Percentiles rank a stretch among this genome's conserved stretches.
These are phyloP conservation scores for Colletotrichum camelliae DNA, from an alignment of 2,329 filamentous ascomycete genomes.

Conservation along the genomic window DNA sequence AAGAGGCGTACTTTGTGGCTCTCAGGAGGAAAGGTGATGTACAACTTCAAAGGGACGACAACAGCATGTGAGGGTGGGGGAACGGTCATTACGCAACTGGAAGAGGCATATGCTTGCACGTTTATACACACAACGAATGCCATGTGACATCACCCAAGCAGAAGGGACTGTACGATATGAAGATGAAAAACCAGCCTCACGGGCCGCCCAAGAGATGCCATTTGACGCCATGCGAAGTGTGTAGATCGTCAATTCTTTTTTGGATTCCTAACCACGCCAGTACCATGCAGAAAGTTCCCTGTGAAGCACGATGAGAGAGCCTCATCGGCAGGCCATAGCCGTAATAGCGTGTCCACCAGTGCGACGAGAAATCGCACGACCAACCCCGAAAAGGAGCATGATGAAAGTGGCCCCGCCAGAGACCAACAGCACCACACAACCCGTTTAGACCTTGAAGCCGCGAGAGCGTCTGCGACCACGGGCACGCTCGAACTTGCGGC, in stretches of 20 bases:
- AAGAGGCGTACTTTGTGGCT: slow-evolving; percentile 86
- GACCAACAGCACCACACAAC: slow-evolving; percentile 3
- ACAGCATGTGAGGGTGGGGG: neutral
- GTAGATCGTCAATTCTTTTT: slow-evolving; percentile 22
- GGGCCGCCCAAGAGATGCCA: slow-evolving; percentile 9
- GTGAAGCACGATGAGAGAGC: slow-evolving; percentile 27
- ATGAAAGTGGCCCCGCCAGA: neutral
- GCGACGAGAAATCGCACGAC: slow-evolving; percentile 3
- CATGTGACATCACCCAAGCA: neutral
- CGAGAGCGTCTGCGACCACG: slow-evolving; percentile 98
- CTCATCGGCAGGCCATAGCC: slow-evolving; percentile 5
- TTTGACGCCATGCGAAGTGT: slow-evolving; percentile 14
- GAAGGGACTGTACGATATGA: neutral
- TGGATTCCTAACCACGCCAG: slow-evolving; percentile 53
- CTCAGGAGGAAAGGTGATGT: slow-evolving; percentile 66
- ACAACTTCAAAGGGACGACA: neutral
- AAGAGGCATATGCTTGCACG: too few species aligned
- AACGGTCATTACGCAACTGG: neutral
- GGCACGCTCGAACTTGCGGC: slow-evolving; percentile 98
- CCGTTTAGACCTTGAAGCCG: slow-evolving; percentile 98
- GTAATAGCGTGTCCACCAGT: slow-evolving; percentile 1
- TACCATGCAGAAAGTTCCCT: slow-evolving; percentile 44
- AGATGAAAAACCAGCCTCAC: neutral
- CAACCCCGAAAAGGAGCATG: neutral
- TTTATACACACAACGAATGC: neutral